Evolutionary conservation across 805 yeast genomes (phyloP), one percentile per base, ranked within the genome.

Genomic region (Schwanniomyces yamadae): DNA sequence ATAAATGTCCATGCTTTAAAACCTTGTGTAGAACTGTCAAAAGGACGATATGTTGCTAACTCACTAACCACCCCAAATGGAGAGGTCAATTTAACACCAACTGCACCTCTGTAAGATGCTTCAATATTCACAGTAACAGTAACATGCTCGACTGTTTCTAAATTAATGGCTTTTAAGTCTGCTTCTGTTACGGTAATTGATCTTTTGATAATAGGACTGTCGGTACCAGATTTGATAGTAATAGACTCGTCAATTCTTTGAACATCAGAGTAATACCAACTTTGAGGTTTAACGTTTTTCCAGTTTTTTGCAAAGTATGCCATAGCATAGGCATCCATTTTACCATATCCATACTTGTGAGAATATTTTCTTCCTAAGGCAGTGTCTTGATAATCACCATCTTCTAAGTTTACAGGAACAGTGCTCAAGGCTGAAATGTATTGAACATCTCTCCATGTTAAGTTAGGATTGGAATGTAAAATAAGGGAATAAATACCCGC

Each of bases 381-480:
- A 4, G 90, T 78, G 6, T 63, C 56, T 58, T 87, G 95, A 81
- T 91, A 89, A 21, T 73, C 66, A 0, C 83, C 83, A 49, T 86
- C 95, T 10, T 79, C 75, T 41, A 61, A 63, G 48, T 82, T 77
- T 17, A 93, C 71, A 21, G 82, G 82, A 13, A 76, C 75, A 0
- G 96, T 81, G 17, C 86, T 73, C 33, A 80, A 61, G 11, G 91
- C 80, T 3, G 86, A 76, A 14, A 93, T 69, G 52, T 90, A 87
- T 63, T 93, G 99, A 37, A 90, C 72, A 56, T 93, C 99, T 56
- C 99, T 76, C 99, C 99, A 93, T 0, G 96, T 85, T 37, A 93
- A 73, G 4, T 82, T 73, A 1, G 96, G 95, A 46, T 95, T 84
- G 3, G 83, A 89, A 48, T 82, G 80, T 33, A 93, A 66, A 2